A percentile compares a stretch with the other conserved stretches of the same genome.
phyloP scores from a whole-genome alignment of 345 rosid species.

The Murraya paniculata region DNA sequence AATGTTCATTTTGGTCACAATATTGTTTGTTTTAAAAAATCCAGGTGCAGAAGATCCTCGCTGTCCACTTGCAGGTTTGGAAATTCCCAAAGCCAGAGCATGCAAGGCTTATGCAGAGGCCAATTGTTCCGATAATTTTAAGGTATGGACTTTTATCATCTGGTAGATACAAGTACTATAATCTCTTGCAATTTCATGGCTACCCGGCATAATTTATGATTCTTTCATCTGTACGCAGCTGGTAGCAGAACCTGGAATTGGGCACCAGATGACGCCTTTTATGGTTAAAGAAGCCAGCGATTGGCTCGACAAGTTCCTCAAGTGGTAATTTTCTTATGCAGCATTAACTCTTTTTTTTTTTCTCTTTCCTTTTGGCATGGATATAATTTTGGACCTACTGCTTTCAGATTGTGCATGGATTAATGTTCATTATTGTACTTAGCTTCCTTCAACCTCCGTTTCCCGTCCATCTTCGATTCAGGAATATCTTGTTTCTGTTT shows the following conservation, averaged over 20 bases:
- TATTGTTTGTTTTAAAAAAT: constrained; percentile 14
- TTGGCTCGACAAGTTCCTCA: constrained; percentile 67
- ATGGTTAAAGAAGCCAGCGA: constrained; percentile 82
- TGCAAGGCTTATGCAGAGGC: constrained; percentile 44
- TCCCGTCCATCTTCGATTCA: too few species aligned
- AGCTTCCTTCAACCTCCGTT: too few species aligned
- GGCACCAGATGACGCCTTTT: constrained; percentile 56
- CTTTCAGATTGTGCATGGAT: neutral
- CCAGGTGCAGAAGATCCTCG: constrained; percentile 79
- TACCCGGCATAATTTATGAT: neutral
- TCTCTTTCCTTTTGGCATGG: neutral
- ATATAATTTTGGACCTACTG: too few species aligned
- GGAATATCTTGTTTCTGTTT: too few species aligned
- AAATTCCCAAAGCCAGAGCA: constrained; percentile 43
- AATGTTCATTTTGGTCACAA: neutral
- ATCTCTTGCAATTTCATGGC: neutral
- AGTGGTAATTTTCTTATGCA: constrained; percentile 16
- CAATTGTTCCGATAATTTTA: constrained; percentile 38
- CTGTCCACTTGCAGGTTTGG: constrained; percentile 69
- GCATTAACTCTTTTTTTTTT: neutral
- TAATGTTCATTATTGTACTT: too few species aligned
- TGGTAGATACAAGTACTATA: neutral
- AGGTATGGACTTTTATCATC: constrained; percentile 29
- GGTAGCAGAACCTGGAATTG: constrained; percentile 58
- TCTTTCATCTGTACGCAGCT: constrained; percentile 41